Evolutionary conservation across 495 filamentous ascomycete genomes (phyloP).

Genomic region (Penicillium ochrochloron): DNA sequence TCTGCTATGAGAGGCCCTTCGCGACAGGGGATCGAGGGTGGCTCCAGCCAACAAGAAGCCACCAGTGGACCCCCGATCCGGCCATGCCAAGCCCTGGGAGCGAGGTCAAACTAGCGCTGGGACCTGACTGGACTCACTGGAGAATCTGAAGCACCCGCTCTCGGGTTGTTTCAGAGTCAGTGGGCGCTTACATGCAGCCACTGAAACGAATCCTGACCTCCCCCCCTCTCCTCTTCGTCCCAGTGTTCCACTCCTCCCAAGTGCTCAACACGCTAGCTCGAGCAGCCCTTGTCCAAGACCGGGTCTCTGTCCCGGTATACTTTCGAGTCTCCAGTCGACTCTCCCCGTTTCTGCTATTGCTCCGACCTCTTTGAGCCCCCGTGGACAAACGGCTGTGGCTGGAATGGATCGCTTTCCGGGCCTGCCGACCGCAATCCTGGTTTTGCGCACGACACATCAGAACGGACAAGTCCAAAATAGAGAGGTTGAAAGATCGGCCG

Average conservation of each 20-base stretch:
- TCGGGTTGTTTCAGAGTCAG: constrained; percentile 36
- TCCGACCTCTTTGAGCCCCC: constrained; percentile 22
- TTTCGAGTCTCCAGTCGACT: background rate
- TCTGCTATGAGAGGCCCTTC: constrained; percentile 15
- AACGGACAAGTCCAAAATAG: constrained; percentile 21
- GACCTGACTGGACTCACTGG: constrained; percentile 15
- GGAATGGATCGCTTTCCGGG: constrained; percentile 18
- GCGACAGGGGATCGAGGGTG: constrained; percentile 7
- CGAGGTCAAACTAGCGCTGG: constrained; percentile 41
- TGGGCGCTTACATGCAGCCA: constrained; percentile 42
- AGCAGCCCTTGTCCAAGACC: background rate
- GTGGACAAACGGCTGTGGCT: constrained; percentile 24
- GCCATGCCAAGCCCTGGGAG: constrained; percentile 22
- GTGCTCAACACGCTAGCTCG: constrained; percentile 1
- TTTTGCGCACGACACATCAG: constrained; percentile 20
- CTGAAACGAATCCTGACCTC: constrained; percentile 21
- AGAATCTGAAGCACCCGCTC: constrained; percentile 41
- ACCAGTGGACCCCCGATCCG: constrained; percentile 17
- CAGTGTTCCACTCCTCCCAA: background rate
- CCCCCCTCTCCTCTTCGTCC: background rate
- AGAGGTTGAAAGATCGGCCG: background rate
- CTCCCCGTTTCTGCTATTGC: constrained; percentile 26
- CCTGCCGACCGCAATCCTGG: constrained; percentile 8
- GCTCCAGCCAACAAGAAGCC: constrained; percentile 19
- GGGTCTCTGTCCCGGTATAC: background rate